Base-by-base conservation (phyloP, 306 rosid species). In the Adenanthera pavonina region DNA sequence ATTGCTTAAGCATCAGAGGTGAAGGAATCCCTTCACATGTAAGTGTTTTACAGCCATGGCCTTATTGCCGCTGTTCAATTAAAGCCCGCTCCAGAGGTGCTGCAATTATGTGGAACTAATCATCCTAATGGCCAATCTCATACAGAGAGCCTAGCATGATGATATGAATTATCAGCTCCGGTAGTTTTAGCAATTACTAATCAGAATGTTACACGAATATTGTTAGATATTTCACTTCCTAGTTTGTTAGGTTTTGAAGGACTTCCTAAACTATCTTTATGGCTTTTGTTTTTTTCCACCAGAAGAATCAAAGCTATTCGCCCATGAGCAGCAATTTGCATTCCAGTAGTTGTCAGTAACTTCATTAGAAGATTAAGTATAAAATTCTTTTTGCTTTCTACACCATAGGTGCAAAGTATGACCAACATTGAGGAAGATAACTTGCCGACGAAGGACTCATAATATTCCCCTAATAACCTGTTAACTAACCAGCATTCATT, bases 401-500 rank as follows among this genome's bases (percentile, higher is more conserved):
- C 67, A 60, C 17, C 16, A 60, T 30, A 2, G 14, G 67, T 60
- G 11, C 38, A 60, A 30, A 72, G 43, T 61, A 61, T 61, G 76
- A 69, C 68, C 64, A 61, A 61, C 60, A 43, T 66, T 65, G 51
- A 13, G 77, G 84, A 81, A 77, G 82, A 81, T 48, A 71, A 77
- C 53, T 49, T 67, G 12, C 47, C 34, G 6, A 44, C 56, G 49
- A 20, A 86, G 51, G 84, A 72, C 80, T 73, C 82, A 80, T 69
- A 47, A 51, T 57, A 69, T 69, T 40, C 66, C 76, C 7, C 74
- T 59, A 69, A 62, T 74, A 75, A 66, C 65, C 16, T 3, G 9
- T 59, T 70, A 78, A 74, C 74, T 19, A 59, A 78, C 74, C 15
- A 59, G 76, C 56, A 82, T 82, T 86, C 82, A 62, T 56, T 75